phyloP scores from a whole-genome alignment of 345 rosid genomes.

The Arabis hirsuta region DNA sequence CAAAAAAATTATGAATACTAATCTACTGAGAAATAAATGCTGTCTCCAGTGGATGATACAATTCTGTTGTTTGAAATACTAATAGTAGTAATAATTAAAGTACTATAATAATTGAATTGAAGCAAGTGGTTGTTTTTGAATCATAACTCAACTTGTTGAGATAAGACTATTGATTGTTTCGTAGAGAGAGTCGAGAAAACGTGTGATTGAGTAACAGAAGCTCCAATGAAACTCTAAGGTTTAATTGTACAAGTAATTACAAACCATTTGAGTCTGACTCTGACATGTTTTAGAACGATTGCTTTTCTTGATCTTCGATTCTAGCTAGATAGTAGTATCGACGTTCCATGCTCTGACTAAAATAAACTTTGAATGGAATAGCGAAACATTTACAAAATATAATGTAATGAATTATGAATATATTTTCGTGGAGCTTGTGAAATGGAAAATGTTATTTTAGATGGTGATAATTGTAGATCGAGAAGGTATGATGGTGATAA shows the following conservation, averaged over 20 bases:
- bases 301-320: background rate
- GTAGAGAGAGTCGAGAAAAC: constrained; percentile 18
- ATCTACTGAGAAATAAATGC: background rate
- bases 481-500: no score
- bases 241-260: background rate
- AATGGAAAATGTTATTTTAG: no score
- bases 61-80: background rate
- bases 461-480: no score
- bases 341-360: background rate
- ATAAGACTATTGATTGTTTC: constrained; percentile 15
- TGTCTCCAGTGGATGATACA: background rate
- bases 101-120: background rate
- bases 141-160: constrained; percentile 26
- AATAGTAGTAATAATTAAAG: background rate
- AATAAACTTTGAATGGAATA: background rate
- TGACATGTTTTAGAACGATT: constrained; percentile 1
- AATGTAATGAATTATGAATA: no score
- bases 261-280: background rate
- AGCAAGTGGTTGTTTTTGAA: constrained; percentile 6
- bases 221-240: background rate
- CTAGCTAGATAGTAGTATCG: background rate
- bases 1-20: background rate
- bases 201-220: background rate
- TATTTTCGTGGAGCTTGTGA: no score
- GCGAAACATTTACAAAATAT: no score